phyloP scores from a whole-genome alignment of 2,329 filamentous ascomycete genomes.

The Calonectria hawksworthii region DNA sequence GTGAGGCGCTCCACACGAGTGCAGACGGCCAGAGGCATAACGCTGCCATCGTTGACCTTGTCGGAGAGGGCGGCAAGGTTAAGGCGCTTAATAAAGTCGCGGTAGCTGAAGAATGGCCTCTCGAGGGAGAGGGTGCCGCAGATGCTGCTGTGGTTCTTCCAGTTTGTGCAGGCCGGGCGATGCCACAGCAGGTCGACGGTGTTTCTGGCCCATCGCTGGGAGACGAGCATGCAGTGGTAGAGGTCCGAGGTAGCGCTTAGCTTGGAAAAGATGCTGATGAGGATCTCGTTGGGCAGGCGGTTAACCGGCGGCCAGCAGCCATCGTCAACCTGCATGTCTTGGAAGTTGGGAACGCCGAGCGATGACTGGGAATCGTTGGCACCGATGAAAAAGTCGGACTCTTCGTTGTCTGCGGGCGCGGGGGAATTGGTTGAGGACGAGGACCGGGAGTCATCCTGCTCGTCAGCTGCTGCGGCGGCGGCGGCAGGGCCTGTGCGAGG shows the following conservation, averaged over 20 bases:
- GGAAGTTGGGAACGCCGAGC: slow-evolving; percentile 82
- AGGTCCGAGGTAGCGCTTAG: slow-evolving; percentile 83
- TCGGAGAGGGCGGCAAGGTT: slow-evolving; percentile 86
- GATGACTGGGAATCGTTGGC: slow-evolving; percentile 96
- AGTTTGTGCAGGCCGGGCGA: slow-evolving; percentile 89
- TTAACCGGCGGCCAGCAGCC: slow-evolving; percentile 84
- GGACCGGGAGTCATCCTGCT: slow-evolving; percentile 68
- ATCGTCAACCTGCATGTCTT: slow-evolving; percentile 79
- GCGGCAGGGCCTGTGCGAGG: slow-evolving; percentile 38
- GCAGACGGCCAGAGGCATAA: slow-evolving; percentile 85
- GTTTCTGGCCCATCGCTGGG: slow-evolving; percentile 92
- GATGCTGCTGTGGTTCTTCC: slow-evolving; percentile 84
- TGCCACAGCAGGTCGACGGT: slow-evolving; percentile 96
- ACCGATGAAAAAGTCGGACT: slow-evolving; percentile 91
- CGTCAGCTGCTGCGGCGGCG: slow-evolving; percentile 48
- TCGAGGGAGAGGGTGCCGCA: slow-evolving; percentile 81
- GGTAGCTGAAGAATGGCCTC: slow-evolving; percentile 89
- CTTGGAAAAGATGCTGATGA: slow-evolving; percentile 93
- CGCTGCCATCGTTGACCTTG: slow-evolving; percentile 88
- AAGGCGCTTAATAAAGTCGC: slow-evolving; percentile 89
- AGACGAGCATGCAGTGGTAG: slow-evolving; percentile 92
- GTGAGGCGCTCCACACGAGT: slow-evolving; percentile 94
- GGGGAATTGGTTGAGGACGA: slow-evolving; percentile 82
- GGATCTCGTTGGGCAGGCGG: slow-evolving; percentile 90
- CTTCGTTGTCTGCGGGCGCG: slow-evolving; percentile 83